Conservation (phyloP, 495 filamentous ascomycete genomes). For the Corynascus novoguineensis region DNA sequence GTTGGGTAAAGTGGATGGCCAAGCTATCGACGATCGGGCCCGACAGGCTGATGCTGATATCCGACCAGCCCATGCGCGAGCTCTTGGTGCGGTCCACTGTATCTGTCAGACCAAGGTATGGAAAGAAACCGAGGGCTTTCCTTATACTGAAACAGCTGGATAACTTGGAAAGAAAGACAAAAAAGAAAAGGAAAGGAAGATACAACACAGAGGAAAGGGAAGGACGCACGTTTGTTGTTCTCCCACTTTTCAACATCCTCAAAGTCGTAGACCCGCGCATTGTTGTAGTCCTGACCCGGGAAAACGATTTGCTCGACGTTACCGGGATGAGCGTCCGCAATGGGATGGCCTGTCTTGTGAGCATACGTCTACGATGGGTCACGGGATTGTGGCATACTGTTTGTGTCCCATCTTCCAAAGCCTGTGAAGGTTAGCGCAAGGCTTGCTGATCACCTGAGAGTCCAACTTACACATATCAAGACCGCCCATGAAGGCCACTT, state of each 20-base stretch:
- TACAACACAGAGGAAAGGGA: neutral
- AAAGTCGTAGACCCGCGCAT: constrained; percentile 83
- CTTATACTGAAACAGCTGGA: too few species aligned
- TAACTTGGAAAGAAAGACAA: neutral
- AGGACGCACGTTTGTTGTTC: constrained; percentile 61
- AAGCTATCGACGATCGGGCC: constrained; percentile 78
- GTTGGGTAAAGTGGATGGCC: constrained; percentile 70
- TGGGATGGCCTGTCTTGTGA: constrained; percentile 58
- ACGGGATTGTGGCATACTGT: constrained; percentile 31
- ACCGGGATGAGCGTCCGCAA: constrained; percentile 78
- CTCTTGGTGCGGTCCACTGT: constrained; percentile 65
- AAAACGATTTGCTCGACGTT: constrained; percentile 72
- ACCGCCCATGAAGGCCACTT: constrained; percentile 85
- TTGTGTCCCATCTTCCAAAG: constrained; percentile 60
- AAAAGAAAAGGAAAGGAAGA: neutral
- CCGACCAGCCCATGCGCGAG: constrained; percentile 92
- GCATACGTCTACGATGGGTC: neutral
- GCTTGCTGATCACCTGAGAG: neutral
- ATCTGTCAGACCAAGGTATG: constrained; percentile 6
- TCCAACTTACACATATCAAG: constrained; percentile 53
- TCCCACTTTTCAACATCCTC: constrained; percentile 77
- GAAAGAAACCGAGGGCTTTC: too few species aligned
- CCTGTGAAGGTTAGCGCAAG: constrained; percentile 30
- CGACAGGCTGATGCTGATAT: constrained; percentile 75
- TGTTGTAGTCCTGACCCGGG: constrained; percentile 93